Base-by-base conservation (phyloP, 768 basidiomycete genomes). In the Pholiota conissans region DNA sequence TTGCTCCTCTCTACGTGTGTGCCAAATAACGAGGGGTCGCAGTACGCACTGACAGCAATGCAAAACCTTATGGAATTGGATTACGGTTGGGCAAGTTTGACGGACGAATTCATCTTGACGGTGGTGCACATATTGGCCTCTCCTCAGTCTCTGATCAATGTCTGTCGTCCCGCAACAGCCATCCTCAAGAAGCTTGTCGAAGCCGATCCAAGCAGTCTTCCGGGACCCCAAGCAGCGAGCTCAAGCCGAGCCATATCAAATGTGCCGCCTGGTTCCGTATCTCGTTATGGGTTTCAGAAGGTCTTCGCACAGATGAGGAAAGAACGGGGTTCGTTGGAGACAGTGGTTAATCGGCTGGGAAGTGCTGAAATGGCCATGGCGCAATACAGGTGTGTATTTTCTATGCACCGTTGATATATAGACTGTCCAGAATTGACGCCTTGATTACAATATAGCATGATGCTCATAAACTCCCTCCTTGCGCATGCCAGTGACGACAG, bases 121-220 rank as follows among this genome's bases (percentile, higher is more conserved):
- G 82, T 94, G 50, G 91, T 93, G 14, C 83, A 87, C 65, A 88
- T 91, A 62, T 78, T 93, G 24, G 85, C 91, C 0, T 90, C 91
- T 0, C 77, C 88, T 0, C 78, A 82, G 35, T 90, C 89, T 10
- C 81, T 87, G 16, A 87, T 95, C 76, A 97, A 97, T 60, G 91
- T 95, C 57, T 92, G 91, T 65, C 87, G 93, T 5, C 95, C 94
- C 30, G 94, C 93, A 1, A 94, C 91, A 40, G 86, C 90, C 30
- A 95, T 96, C 55, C 79, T 95, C 60, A 92, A 93, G 73, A 89
- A 89, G 61, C 83, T 96, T 20, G 93, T 94, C 13, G 92, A 94
- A 69, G 92, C 92, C 8, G 90, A 92, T 65, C 89, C 92, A 16
- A 73, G 79, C 63, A 86, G 76, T 58, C 83, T 84, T 16, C 84